These are phyloP conservation scores for Gossypium australe DNA, from an alignment of 345 rosid genomes.

Conservation along the genomic window DNA sequence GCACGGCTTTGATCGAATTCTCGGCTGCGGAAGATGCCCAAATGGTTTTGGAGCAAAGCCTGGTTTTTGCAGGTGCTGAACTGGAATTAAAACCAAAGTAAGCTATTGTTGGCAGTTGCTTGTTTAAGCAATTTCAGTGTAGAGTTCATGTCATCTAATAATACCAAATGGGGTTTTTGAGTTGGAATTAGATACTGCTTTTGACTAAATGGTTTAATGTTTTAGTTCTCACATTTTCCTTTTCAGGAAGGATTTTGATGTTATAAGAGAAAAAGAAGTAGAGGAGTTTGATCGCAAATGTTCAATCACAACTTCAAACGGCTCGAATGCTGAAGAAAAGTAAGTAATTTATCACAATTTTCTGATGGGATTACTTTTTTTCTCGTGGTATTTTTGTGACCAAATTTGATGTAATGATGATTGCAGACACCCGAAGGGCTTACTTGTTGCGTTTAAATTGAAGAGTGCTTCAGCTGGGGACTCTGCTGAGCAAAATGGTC, in stretches of 20 bases:
- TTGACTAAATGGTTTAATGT: background rate
- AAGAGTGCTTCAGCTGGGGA: constrained; percentile 41
- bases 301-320: constrained; percentile 24
- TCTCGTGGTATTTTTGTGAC: background rate
- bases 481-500: constrained; percentile 29
- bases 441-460: constrained; percentile 74
- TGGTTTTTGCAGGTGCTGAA: constrained; percentile 63
- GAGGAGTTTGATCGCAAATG: constrained; percentile 40
- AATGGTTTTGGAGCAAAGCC: constrained; percentile 44
- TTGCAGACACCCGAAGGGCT: constrained; percentile 79
- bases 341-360: background rate
- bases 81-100: constrained; percentile 80
- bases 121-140: background rate
- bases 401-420: constrained; percentile 14
- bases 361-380: background rate
- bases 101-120: constrained; percentile 22
- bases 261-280: constrained; percentile 46
- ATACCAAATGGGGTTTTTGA: background rate
- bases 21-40: constrained; percentile 67
- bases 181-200: background rate
- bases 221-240: background rate
- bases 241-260: constrained; percentile 84
- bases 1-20: constrained; percentile 85
- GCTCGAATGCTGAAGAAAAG: constrained; percentile 46
- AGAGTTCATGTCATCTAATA: background rate